Conservation (phyloP, 768 basidiomycete genomes). For the Tylopilus cervinicoccineus region DNA sequence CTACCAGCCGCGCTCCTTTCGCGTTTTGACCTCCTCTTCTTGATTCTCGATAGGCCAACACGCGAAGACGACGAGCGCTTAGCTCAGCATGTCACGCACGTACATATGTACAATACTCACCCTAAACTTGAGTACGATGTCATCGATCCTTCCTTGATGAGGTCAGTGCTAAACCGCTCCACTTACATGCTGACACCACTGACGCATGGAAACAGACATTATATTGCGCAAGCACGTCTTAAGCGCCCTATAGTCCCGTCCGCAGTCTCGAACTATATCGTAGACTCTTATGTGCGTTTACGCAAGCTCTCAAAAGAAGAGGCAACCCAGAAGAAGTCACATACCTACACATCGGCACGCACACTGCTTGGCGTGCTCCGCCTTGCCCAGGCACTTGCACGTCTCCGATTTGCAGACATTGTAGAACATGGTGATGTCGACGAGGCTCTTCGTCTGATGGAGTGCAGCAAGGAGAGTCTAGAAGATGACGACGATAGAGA, state of each 20-base stretch:
- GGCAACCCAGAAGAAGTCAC: constrained; percentile 80
- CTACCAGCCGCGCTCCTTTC: constrained; percentile 94
- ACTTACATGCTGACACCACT: constrained; percentile 1
- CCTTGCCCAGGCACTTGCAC: constrained; percentile 90
- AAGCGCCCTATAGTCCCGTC: constrained; percentile 88
- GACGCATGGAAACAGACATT: constrained; percentile 56
- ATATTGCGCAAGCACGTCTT: constrained; percentile 88
- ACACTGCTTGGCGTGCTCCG: constrained; percentile 93
- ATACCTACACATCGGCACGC: constrained; percentile 94
- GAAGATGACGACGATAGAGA: constrained; percentile 74
- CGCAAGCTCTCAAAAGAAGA: constrained; percentile 93
- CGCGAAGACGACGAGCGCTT: constrained; percentile 95
- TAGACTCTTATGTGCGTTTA: constrained; percentile 92
- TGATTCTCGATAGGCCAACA: constrained; percentile 94
- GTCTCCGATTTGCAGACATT: constrained; percentile 76
- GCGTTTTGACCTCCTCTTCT: constrained; percentile 93
- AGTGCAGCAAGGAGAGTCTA: constrained; percentile 90
- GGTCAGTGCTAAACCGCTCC: constrained; percentile 52
- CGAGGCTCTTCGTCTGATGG: constrained; percentile 95
- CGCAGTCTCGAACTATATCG: constrained; percentile 86
- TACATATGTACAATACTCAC: constrained; percentile 94
- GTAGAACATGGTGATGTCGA: constrained; percentile 90
- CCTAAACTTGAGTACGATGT: constrained; percentile 83
- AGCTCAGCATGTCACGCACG: constrained; percentile 95
- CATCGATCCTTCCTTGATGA: constrained; percentile 83